These are phyloP conservation scores for Penicillium egyptiacum DNA, from an alignment of 495 filamentous ascomycete species.

Conservation along the genomic window DNA sequence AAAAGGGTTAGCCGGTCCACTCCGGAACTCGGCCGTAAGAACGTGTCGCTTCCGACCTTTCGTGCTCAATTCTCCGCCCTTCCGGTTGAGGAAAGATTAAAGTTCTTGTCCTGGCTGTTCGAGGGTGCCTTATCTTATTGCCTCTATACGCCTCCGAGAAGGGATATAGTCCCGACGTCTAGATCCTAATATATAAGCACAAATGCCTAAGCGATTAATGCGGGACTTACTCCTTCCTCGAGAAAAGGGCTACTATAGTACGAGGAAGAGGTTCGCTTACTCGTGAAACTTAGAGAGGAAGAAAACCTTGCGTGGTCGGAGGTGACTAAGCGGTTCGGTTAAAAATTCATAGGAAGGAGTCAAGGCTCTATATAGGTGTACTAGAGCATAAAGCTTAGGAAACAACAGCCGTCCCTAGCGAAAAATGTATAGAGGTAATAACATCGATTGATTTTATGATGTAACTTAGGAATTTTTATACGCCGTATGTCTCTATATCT, in stretches of 20 bases:
- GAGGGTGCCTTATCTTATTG: slow-evolving; percentile 6
- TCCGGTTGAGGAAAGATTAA: slow-evolving; percentile 2
- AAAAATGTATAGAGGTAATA: slow-evolving; percentile 6
- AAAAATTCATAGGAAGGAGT: slow-evolving; percentile 18
- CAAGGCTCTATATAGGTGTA: slow-evolving; percentile 17
- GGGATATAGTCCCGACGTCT: slow-evolving; percentile 2
- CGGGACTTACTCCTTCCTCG: slow-evolving; percentile 3
- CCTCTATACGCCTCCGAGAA: slow-evolving; percentile 6
- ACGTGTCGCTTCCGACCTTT: slow-evolving; percentile 7
- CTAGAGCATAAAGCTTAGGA: slow-evolving; percentile 16
- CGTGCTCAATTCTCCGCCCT: slow-evolving; percentile 10
- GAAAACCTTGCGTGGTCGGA: slow-evolving; percentile 18
- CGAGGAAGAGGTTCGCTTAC: slow-evolving; percentile 12
- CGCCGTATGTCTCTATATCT: not conserved
- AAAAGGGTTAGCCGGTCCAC: slow-evolving; percentile 4
- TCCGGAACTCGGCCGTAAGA: slow-evolving; percentile 3
- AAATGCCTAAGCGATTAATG: not conserved
- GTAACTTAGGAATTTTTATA: not conserved
- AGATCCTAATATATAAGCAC: not conserved
- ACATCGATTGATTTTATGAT: slow-evolving; percentile 4
- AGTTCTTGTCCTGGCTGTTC: slow-evolving; percentile 12
- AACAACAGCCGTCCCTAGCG: slow-evolving; percentile 5
- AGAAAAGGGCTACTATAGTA: slow-evolving; percentile 17
- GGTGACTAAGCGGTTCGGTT: slow-evolving; percentile 8
- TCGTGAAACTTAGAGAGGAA: slow-evolving; percentile 16